Base-by-base conservation (phyloP, 1,284 basidiomycete genomes). In the Cerrena zonata region DNA sequence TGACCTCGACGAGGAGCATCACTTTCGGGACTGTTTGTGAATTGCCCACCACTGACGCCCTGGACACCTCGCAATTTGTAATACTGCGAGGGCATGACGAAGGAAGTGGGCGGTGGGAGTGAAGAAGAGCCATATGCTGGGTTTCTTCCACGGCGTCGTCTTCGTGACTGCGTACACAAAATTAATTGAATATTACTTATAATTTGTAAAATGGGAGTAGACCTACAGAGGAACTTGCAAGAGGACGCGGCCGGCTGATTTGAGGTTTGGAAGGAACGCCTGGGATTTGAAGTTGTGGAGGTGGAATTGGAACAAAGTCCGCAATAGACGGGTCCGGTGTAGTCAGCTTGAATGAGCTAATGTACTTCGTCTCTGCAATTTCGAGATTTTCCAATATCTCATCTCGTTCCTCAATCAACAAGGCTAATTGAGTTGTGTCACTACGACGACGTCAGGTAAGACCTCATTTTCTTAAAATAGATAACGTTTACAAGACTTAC, bases 21-120 rank as follows among this genome's bases (percentile, higher is more conserved):
- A 11, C 27, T 5, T 10, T 47, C 34, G 25, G 62, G 62, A 4
- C 57, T 58, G 49, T 77, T 75, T 12, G 75, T 68, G 52, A 83
- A 78, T 21, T 76, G 72, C 4, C 82, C 81, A n/a, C 77, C 78
- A 48, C 69, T 82, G 30, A 87, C 71, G 11, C 82, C 83, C 52
- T 71, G 74, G 2, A 87, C 71, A 26, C 75, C 72, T 34, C 80
- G 74, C 30, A 89, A 75, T 58, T 83, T 82, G 69, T 89, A 89
- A 63, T 85, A 89, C 50, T 81, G 78, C 3, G 84, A 87, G 12
- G 86, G 86, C n/a, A 84, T 84, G 13, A 88, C 80, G 59, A 86
- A 89, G 2, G 84, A 84, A 3, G 82, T 84, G 2, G 85, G 85
- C 3, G 47, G 47, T 10, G 82, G 76, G 13, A 82, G 73, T n/a